phyloP scores from a whole-genome alignment of 2,329 filamentous ascomycete species.

The Trichoderma pleuroti region DNA sequence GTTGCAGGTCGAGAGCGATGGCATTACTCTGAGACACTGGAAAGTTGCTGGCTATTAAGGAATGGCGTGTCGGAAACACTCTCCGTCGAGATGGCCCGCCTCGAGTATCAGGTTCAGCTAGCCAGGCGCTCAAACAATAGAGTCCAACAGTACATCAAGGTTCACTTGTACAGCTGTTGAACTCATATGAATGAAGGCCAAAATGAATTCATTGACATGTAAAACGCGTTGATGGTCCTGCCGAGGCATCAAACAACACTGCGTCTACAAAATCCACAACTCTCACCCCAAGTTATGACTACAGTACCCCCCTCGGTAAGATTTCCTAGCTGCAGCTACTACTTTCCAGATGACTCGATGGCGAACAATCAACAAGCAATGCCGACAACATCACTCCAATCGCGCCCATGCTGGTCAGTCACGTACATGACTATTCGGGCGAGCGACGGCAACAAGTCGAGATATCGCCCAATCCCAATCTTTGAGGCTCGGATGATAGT shows the following conservation, averaged over 20 bases:
- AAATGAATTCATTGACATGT: background rate
- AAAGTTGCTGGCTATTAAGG: background rate
- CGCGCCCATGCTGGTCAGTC: background rate
- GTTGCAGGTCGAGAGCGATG: background rate
- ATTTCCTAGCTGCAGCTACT: background rate
- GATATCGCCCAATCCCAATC: background rate
- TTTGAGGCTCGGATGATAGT: background rate
- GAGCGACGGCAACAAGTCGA: background rate
- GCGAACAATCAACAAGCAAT: background rate
- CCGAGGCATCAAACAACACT: background rate
- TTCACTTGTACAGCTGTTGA: background rate
- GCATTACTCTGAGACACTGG: background rate
- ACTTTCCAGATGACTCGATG: background rate
- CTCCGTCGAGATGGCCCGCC: background rate
- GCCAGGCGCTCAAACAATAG: background rate
- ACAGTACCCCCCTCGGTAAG: background rate
- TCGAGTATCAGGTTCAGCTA: background rate
- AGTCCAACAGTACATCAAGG: background rate
- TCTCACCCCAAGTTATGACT: fast-evolving
- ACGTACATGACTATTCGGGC: background rate
- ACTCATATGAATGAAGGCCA: background rate
- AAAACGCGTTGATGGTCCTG: background rate
- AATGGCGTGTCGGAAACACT: background rate
- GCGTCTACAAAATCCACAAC: background rate
- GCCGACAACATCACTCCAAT: background rate